Percentiles rank a stretch among this genome's conserved stretches.
phyloP scores from a whole-genome alignment of 148 eudicot species.

The Amaranthus palmeri region DNA sequence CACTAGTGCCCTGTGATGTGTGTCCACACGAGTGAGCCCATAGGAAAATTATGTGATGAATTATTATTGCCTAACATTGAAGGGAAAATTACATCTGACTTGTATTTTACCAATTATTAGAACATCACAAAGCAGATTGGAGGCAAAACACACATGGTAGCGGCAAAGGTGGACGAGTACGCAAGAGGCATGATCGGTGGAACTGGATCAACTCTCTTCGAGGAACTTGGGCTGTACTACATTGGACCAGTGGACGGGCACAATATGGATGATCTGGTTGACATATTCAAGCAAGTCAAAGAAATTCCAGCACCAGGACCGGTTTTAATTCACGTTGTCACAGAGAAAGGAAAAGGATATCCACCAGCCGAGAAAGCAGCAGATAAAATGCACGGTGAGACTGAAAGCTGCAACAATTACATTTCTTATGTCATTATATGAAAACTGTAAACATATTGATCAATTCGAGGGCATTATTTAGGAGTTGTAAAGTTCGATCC shows the following conservation, averaged over 20 bases:
- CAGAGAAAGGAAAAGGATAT: slow-evolving; percentile 82
- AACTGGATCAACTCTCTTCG: slow-evolving; percentile 51
- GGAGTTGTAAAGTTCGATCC: slow-evolving; percentile 73
- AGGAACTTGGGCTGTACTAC: slow-evolving; percentile 68
- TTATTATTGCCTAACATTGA: no score
- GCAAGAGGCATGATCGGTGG: slow-evolving; percentile 59
- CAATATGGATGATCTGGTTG: slow-evolving; percentile 49
- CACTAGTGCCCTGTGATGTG: no score
- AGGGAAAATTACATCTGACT: neutral
- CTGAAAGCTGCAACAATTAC: neutral
- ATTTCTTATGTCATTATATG: neutral
- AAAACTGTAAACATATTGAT: neutral
- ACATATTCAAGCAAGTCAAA: slow-evolving; percentile 55
- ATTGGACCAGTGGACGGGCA: slow-evolving; percentile 84
- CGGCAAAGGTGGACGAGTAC: slow-evolving; percentile 62
- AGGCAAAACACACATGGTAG: slow-evolving; percentile 53
- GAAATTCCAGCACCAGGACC: slow-evolving; percentile 69
- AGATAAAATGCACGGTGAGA: slow-evolving; percentile 81
- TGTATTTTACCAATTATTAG: slow-evolving; percentile 24
- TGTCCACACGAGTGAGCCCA: no score
- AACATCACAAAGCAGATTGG: slow-evolving; percentile 63
- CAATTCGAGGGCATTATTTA: slow-evolving; percentile 9
- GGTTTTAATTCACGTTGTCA: slow-evolving; percentile 61
- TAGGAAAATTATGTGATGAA: no score
- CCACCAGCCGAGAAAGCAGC: slow-evolving; percentile 69